phyloP scores from a whole-genome alignment of 305 asterid genomes.

The Fraxinus paxiana region DNA sequence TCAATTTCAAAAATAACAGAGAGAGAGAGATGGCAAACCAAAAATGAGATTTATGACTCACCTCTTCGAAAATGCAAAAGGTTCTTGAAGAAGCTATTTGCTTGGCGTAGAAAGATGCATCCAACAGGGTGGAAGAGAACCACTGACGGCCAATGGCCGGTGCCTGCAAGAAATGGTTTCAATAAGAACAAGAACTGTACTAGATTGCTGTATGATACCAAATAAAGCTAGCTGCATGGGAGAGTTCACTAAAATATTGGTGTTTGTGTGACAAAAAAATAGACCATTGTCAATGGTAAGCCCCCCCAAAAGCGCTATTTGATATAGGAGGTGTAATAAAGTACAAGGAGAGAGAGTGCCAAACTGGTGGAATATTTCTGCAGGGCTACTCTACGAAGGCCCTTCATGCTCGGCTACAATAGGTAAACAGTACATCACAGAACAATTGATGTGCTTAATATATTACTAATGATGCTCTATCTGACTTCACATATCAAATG shows the following conservation, averaged over 20 bases:
- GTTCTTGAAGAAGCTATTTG: slow-evolving; percentile 81
- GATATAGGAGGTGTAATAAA: not conserved
- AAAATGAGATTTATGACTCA: slow-evolving; percentile 14
- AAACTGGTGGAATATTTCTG: not conserved
- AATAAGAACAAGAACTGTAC: not conserved
- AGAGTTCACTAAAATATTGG: not conserved
- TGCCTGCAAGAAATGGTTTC: slow-evolving; percentile 42
- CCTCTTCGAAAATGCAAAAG: slow-evolving; percentile 89
- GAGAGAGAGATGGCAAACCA: not conserved
- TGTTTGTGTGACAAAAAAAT: not conserved
- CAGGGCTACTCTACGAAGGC: not conserved
- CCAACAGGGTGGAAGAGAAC: slow-evolving; percentile 58
- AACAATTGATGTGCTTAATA: not conserved
- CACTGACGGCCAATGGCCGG: slow-evolving; percentile 81
- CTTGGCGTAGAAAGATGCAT: slow-evolving; percentile 46
- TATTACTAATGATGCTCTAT: not conserved
- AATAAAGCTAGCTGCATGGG: not conserved
- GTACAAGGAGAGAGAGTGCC: not conserved
- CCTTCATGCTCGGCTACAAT: not conserved
- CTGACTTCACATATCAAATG: not conserved
- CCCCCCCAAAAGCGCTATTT: not conserved
- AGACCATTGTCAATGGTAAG: not conserved
- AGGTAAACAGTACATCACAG: not conserved
- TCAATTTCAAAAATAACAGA: not conserved
- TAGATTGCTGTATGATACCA: not conserved